Percentiles rank a stretch among this genome's conserved stretches.
These are phyloP conservation scores for Terfezia claveryi DNA, from an alignment of 495 filamentous ascomycete genomes.

Conservation along the genomic window DNA sequence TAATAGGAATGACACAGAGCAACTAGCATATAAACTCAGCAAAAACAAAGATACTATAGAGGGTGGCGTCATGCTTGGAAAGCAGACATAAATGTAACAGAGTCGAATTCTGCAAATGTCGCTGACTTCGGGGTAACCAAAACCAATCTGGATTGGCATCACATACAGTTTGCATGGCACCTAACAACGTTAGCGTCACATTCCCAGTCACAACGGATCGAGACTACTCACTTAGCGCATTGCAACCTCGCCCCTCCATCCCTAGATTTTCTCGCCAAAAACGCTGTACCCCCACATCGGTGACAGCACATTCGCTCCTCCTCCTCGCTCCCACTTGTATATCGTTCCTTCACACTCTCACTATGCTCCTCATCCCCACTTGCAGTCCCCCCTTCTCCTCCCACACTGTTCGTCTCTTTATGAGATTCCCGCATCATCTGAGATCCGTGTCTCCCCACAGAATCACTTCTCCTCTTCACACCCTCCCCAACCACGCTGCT, in stretches of 20 bases:
- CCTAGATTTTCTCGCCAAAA: slow-evolving; percentile 18
- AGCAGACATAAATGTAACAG: too few species aligned
- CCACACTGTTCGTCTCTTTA: background rate
- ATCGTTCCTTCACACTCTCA: background rate
- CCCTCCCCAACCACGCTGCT: background rate
- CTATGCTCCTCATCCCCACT: slow-evolving; percentile 6
- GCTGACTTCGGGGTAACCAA: too few species aligned
- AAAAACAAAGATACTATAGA: too few species aligned
- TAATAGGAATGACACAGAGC: too few species aligned
- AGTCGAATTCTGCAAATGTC: too few species aligned
- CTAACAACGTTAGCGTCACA: too few species aligned
- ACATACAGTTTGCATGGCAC: too few species aligned
- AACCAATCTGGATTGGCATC: too few species aligned
- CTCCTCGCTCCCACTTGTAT: background rate
- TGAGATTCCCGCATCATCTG: background rate
- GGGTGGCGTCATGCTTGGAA: too few species aligned
- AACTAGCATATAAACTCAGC: too few species aligned
- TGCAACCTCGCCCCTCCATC: slow-evolving; percentile 17
- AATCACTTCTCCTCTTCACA: background rate
- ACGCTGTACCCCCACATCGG: slow-evolving; percentile 16
- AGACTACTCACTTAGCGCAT: slow-evolving; percentile 14
- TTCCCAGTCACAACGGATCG: background rate
- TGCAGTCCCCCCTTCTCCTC: slow-evolving; percentile 1
- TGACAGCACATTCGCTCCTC: background rate
- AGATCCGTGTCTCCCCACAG: background rate